Percentiles rank a stretch among this genome's conserved stretches.
Conservation (phyloP, 768 basidiomycete species). For the Galerina marginata region DNA sequence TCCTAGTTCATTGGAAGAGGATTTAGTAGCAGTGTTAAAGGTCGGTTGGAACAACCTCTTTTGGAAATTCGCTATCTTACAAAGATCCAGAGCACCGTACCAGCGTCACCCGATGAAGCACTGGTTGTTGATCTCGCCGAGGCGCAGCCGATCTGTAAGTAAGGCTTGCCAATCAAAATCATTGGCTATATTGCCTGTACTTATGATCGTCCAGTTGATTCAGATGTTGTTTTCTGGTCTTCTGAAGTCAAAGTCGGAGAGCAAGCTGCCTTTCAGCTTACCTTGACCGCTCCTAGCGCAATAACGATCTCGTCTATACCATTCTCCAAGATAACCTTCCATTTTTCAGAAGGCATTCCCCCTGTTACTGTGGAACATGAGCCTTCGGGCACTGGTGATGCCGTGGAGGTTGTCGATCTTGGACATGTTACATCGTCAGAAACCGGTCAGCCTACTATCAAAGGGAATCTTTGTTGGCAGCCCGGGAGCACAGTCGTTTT, state of each 20-base stretch:
- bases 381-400: conserved; percentile 19
- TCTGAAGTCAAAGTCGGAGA: conserved; percentile 64
- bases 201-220: conserved; percentile 54
- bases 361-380: conserved; percentile 60
- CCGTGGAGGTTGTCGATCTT: conserved; percentile 48
- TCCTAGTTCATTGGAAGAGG: conserved; percentile 61
- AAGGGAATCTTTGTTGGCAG: conserved; percentile 62
- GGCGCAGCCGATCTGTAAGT: conserved; percentile 66
- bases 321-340: conserved; percentile 62
- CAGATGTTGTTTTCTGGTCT: conserved; percentile 74
- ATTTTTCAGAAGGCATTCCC: conserved; percentile 53
- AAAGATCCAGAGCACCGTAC: conserved; percentile 67
- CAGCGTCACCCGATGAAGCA: conserved; percentile 57
- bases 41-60: conserved; percentile 39
- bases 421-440: conserved; percentile 38
- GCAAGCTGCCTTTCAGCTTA: conserved; percentile 75
- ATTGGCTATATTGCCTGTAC: no score
- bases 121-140: conserved; percentile 69
- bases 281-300: conserved; percentile 55
- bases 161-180: background rate
- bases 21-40: conserved; percentile 74
- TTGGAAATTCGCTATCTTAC: background rate
- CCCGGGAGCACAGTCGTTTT: conserved; percentile 61
- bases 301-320: conserved; percentile 61
- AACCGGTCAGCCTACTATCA: conserved; percentile 25